Evolutionary conservation across 2,329 filamentous ascomycete species (phyloP).

Genomic region (Salinomyces thailandicus): DNA sequence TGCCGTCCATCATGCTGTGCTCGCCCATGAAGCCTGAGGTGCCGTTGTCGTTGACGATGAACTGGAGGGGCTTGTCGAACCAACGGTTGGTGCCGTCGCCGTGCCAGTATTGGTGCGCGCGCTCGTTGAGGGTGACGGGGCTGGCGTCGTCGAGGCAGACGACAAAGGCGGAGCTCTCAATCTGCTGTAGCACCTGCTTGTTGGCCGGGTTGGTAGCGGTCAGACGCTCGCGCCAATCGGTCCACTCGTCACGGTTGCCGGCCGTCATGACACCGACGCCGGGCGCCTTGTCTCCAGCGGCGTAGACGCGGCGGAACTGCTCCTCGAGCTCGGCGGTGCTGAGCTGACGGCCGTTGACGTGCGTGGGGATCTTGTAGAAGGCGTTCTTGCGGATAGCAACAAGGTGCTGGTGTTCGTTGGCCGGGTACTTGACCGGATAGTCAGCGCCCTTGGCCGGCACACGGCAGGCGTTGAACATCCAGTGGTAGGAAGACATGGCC

Average conservation of each 20-base stretch:
- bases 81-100: slow-evolving; percentile 91
- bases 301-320: slow-evolving; percentile 77
- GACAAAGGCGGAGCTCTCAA: slow-evolving; percentile 83
- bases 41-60: slow-evolving; percentile 96
- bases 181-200: slow-evolving; percentile 62
- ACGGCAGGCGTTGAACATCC: slow-evolving; percentile 94
- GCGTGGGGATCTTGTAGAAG: slow-evolving; percentile 84
- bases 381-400: slow-evolving; percentile 89
- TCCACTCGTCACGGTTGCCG: slow-evolving; percentile 89
- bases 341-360: slow-evolving; percentile 72
- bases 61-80: slow-evolving; percentile 97
- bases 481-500: slow-evolving; percentile 97
- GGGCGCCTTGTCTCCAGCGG: slow-evolving; percentile 60
- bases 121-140: slow-evolving; percentile 89
- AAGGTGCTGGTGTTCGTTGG: slow-evolving; percentile 72
- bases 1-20: slow-evolving; percentile 99
- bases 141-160: slow-evolving; percentile 87
- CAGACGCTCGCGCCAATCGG: slow-evolving; percentile 65
- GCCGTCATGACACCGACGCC: slow-evolving; percentile 77
- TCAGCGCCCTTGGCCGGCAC: slow-evolving; percentile 75
- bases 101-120: slow-evolving; percentile 95
- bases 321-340: slow-evolving; percentile 82
- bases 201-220: slow-evolving; percentile 70
- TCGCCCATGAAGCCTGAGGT: slow-evolving; percentile 96
- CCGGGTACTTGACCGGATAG: slow-evolving; percentile 68